Evolutionary conservation across 805 yeast genomes (phyloP).

Genomic region (Myxozyma neglecta): DNA sequence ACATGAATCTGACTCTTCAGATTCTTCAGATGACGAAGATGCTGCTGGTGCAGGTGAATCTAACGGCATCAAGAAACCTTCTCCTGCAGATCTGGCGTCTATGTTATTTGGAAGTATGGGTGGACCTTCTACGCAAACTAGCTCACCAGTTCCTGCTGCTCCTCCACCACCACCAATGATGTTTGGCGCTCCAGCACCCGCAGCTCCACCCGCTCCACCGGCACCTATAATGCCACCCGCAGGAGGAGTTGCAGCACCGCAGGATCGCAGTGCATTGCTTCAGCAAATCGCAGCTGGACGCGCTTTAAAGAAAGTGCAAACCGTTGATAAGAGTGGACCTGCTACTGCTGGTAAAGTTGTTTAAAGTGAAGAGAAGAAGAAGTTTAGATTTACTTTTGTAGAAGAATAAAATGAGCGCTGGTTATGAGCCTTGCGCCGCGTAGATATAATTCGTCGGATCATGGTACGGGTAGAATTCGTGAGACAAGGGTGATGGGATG

Average conservation of each 20-base stretch:
- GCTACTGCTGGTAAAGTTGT: conserved; percentile 18
- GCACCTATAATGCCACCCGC: conserved; percentile 43
- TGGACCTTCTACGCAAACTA: conserved; percentile 30
- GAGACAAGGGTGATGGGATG: too few relatives aligned
- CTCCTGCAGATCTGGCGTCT: conserved; percentile 44
- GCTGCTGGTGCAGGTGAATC: neutral
- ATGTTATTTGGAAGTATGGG: conserved; percentile 46
- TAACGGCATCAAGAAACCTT: conserved; percentile 40
- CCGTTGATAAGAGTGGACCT: conserved; percentile 37
- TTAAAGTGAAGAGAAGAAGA: neutral
- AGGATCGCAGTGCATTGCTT: conserved; percentile 51
- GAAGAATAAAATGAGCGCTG: too few relatives aligned
- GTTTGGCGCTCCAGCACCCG: conserved; percentile 38
- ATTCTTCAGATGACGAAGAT: conserved; percentile 39
- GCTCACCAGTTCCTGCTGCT: conserved; percentile 44
- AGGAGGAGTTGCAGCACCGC: conserved; percentile 39
- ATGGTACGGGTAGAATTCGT: too few relatives aligned
- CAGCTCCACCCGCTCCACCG: conserved; percentile 41
- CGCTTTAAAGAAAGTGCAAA: conserved; percentile 50
- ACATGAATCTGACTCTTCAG: conserved; percentile 28
- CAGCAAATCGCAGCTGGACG: conserved; percentile 60
- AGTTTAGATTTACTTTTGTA: too few relatives aligned
- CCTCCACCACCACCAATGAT: conserved; percentile 45
- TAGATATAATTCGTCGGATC: too few relatives aligned
- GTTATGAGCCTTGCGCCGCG: too few relatives aligned